phyloP scores from a whole-genome alignment of 306 rosid species.

The Prunus fruticosa region DNA sequence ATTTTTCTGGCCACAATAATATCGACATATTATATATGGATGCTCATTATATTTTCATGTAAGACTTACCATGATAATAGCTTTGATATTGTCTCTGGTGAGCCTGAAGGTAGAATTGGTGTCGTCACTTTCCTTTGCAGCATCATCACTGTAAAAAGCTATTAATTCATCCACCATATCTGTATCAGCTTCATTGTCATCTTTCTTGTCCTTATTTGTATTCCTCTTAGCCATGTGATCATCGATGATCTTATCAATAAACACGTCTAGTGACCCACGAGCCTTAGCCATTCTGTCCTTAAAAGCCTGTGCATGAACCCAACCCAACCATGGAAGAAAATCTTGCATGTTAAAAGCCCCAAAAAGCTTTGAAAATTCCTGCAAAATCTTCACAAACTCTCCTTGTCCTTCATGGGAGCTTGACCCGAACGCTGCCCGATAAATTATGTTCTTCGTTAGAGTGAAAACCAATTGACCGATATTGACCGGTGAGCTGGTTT shows the following conservation, averaged over 20 bases:
- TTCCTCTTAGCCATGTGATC: conserved; percentile 25
- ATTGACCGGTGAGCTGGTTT: conserved; percentile 9
- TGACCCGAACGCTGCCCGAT: conserved; percentile 33
- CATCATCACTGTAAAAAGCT: conserved; percentile 15
- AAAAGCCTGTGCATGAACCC: conserved; percentile 27
- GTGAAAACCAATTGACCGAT: conserved; percentile 24
- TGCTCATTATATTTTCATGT: too few species aligned
- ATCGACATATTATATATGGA: too few species aligned
- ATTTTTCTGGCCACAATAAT: too few species aligned
- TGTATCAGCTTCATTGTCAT: neutral
- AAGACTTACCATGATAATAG: conserved; percentile 28
- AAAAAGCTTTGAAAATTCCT: conserved; percentile 32
- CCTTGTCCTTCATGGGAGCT: conserved; percentile 28
- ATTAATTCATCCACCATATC: conserved; percentile 38
- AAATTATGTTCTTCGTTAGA: conserved; percentile 26
- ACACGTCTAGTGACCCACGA: conserved; percentile 17
- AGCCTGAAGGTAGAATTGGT: conserved; percentile 16
- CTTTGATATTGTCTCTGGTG: conserved; percentile 33
- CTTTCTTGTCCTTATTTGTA: neutral
- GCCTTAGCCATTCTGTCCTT: conserved; percentile 27
- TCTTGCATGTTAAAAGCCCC: conserved; percentile 35
- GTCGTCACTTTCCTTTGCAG: conserved; percentile 12
- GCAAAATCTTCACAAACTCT: conserved; percentile 26
- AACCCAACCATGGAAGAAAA: conserved; percentile 34
- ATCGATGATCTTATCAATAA: conserved; percentile 29